Evolutionary conservation across 2,329 filamentous ascomycete genomes (phyloP), one percentile per base, ranked within the genome.

Genomic region (Aspergillus hiratsukae): DNA sequence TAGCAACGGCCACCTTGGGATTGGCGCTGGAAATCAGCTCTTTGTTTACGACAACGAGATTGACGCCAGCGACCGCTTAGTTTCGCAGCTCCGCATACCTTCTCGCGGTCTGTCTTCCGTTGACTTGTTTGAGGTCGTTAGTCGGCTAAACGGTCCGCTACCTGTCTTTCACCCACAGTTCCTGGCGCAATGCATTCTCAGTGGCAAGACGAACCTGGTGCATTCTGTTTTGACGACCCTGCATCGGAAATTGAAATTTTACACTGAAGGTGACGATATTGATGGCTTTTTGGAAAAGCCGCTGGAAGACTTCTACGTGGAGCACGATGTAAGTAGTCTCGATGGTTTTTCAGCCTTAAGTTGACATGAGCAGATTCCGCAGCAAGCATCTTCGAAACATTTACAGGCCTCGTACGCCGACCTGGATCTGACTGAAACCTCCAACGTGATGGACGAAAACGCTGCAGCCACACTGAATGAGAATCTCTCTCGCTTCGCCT

Each of bases 101-200:
- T 75, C 79, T 5, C 72, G 67, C 54, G 73, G 79, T 45, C 73
- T 72, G 10, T 79, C 79, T 4, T 79, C 78, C 1, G 82, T 85
- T 69, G 87, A 94, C 68, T 77, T 96, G 4, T 96, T 95, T 63
- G 86, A 92, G 41, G 83, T 91, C 8, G 89, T 95, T 10, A 88
- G 89, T 63, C 81, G 89, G 58, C 80, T 97, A 50, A 97, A 97
- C 67, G 90, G 91, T 0, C 89, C 92, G 2, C 77, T 97, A 6
- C 91, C 94, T 0, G 81, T 95, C 2, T 99, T 96, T 65, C 93
- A 99, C 66, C 94, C 94, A 0, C 91, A 96, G 66, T 90, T 96
- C 57, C 75, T 97, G 27, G 88, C 89, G 52, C 90, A 97, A 71
- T 93, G 89, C 65, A 90, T 96, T 40, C 78, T 96, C 27, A 83